phyloP scores from a whole-genome alignment of 75 land plant genomes.

The Sequoiadendron giganteum region DNA sequence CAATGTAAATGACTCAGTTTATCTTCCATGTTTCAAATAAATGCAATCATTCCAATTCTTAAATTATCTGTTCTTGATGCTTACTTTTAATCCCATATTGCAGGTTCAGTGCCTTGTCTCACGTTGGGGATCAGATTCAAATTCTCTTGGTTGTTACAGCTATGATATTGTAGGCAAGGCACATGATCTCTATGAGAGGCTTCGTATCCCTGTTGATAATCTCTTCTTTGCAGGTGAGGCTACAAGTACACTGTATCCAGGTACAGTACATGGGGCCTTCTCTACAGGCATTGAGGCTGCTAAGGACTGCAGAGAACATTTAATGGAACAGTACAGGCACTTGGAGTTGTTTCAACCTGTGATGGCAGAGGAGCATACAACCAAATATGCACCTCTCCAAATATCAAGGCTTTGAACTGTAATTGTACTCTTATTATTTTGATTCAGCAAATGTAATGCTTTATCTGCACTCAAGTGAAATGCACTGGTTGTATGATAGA shows the following conservation, averaged over 20 bases:
- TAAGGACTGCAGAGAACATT: constrained; percentile 28
- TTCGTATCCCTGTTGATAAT: constrained; percentile 42
- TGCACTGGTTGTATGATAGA: neutral
- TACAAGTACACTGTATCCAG: constrained; percentile 43
- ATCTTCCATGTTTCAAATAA: neutral
- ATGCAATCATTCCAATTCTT: neutral
- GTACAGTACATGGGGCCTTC: constrained; percentile 60
- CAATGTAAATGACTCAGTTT: neutral
- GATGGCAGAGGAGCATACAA: constrained; percentile 26
- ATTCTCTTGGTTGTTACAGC: constrained; percentile 53
- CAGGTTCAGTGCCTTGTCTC: constrained; percentile 42
- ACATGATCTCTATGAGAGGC: constrained; percentile 40
- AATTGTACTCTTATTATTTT: neutral
- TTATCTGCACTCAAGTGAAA: neutral
- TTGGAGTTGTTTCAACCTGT: constrained; percentile 44
- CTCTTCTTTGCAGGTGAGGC: constrained; percentile 59
- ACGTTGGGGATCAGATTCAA: constrained; percentile 42
- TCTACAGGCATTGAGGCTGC: constrained; percentile 49
- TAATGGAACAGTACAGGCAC: constrained; percentile 16
- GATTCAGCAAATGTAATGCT: neutral
- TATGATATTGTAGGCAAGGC: constrained; percentile 50
- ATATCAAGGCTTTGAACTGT: constrained; percentile 19
- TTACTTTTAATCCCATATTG: constrained; percentile 6
- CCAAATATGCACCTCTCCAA: constrained; percentile 11
- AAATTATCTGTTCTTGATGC: neutral